Conservation (phyloP, 768 basidiomycete species). For the Tulasnella calospora region DNA sequence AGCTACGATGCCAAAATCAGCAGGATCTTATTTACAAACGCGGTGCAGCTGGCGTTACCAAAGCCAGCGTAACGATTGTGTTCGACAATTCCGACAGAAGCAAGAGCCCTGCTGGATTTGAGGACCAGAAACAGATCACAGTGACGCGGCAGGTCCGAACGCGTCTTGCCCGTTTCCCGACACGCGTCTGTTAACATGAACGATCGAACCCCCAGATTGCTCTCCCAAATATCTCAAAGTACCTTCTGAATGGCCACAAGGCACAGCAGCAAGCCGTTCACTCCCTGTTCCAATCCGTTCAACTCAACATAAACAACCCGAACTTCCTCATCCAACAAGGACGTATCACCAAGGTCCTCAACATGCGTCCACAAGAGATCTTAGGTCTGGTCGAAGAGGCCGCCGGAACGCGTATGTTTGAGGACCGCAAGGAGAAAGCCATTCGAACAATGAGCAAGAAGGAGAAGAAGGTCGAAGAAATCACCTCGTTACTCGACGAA, state of each 20-base stretch:
- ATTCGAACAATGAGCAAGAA: conserved; percentile 95
- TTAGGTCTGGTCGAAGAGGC: conserved; percentile 99
- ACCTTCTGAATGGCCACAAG: conserved; percentile 94
- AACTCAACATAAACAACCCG: conserved; percentile 98
- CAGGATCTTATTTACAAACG: conserved; percentile 99
- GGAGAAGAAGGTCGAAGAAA: conserved; percentile 90
- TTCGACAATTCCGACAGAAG: conserved; percentile 93
- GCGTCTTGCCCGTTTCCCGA: not conserved
- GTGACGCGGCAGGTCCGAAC: conserved; percentile 81
- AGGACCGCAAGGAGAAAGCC: conserved; percentile 95
- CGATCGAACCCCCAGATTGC: conserved; percentile 56
- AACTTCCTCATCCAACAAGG: conserved; percentile 99
- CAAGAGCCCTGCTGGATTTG: conserved; percentile 77
- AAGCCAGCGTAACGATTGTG: conserved; percentile 96
- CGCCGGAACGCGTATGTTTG: conserved; percentile 98
- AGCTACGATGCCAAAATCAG: conserved; percentile 91
- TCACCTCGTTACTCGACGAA: conserved; percentile 70
- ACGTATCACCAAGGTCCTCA: conserved; percentile 96
- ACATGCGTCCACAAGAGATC: conserved; percentile 97
- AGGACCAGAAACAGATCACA: conserved; percentile 81
- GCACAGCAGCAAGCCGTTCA: conserved; percentile 79
- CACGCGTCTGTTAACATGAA: not conserved
- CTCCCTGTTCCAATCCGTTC: conserved; percentile 90
- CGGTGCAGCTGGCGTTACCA: conserved; percentile 93
- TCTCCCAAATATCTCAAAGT: conserved; percentile 89